A percentile compares a stretch with the other conserved stretches of the same genome.
Evolutionary conservation across 345 rosid species (phyloP).

Genomic region (Populus alba): DNA sequence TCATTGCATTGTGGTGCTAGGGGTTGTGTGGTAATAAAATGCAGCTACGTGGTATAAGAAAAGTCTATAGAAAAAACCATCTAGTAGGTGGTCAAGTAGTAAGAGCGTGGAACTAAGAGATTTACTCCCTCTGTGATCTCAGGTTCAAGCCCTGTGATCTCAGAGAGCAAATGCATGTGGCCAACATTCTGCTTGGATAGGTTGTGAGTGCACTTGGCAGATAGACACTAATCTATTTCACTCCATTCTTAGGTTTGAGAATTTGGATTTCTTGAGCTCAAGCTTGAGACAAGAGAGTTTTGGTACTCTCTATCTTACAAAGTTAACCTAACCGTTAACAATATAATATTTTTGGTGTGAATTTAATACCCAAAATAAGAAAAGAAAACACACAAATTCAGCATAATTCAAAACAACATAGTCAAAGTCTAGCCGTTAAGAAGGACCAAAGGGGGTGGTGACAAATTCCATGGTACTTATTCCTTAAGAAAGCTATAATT

Average conservation of each 20-base stretch:
- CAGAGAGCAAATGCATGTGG: background rate
- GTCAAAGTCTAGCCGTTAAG: background rate
- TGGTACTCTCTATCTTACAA: background rate
- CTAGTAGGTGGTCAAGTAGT: no score
- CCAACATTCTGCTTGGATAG: background rate
- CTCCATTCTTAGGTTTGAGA: background rate
- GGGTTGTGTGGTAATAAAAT: background rate
- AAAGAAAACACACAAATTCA: background rate
- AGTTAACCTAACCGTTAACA: background rate
- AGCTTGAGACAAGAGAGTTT: background rate
- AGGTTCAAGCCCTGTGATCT: no score
- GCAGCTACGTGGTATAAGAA: background rate
- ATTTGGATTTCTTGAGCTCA: background rate
- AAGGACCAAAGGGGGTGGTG: background rate
- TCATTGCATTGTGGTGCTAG: background rate
- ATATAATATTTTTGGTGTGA: no score
- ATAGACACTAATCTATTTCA: background rate
- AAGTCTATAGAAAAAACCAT: background rate
- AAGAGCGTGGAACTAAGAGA: no score
- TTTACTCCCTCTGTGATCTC: no score
- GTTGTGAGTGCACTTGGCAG: background rate
- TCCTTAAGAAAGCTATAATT: background rate
- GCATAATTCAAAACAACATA: background rate
- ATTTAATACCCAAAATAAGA: background rate
- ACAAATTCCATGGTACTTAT: background rate